A percentile compares a stretch with the other conserved stretches of the same genome.
phyloP scores from a whole-genome alignment of 345 rosid genomes.

The Eucalyptus regnans region DNA sequence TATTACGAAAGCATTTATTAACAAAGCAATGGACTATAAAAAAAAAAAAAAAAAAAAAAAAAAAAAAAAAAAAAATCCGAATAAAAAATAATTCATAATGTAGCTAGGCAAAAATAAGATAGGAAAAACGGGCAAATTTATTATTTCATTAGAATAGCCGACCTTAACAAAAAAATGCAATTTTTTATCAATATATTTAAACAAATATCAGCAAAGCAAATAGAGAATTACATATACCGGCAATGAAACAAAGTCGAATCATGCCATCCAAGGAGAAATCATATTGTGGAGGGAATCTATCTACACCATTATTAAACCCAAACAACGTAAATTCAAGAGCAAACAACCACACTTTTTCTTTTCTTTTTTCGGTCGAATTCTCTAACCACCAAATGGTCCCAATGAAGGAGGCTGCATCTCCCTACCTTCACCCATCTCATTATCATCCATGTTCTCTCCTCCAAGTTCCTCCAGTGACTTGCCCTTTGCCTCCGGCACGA shows the following conservation, averaged over 20 bases:
- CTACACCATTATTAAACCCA: background rate
- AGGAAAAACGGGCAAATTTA: background rate
- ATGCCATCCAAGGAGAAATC: background rate
- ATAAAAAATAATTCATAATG: background rate
- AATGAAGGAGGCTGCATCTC: background rate
- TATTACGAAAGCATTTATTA: too few species aligned
- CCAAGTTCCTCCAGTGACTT: background rate
- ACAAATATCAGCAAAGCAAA: background rate
- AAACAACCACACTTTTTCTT: background rate
- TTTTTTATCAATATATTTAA: background rate
- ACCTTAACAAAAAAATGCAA: background rate
- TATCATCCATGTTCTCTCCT: background rate
- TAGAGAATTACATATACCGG: background rate
- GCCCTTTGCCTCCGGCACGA: slow-evolving; percentile 3
- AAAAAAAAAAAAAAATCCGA: too few species aligned
- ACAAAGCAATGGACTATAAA: too few species aligned
- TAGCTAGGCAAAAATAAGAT: background rate
- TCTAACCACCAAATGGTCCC: background rate
- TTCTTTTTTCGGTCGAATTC: background rate
- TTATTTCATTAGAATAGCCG: background rate
- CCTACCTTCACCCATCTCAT: background rate
- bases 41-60: too few species aligned
- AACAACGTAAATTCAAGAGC: background rate
- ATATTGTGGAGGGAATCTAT: background rate
- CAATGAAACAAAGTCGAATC: background rate